Evolutionary conservation across 768 basidiomycete species (phyloP), one percentile per base, ranked within the genome.

Genomic region (Trametes cinnabarina): DNA sequence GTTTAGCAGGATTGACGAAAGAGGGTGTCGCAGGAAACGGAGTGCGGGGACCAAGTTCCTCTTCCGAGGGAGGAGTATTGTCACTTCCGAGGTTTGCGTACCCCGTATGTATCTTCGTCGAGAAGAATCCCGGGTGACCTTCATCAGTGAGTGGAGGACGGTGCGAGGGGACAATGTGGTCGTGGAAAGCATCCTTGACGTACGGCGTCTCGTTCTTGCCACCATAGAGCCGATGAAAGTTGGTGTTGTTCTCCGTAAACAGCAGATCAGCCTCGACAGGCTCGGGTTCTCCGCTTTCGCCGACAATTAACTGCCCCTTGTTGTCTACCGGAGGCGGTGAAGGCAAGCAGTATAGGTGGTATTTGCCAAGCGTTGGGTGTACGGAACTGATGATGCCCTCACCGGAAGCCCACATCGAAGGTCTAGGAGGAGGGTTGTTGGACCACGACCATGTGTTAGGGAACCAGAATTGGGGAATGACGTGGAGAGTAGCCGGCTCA

Each of bases 401-500:
- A 39, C 71, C 69, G 4, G 85, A 82, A 4, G 80, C 83, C 35
- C 73, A 76, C 65, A 93, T 73, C 8, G 72, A 76, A 34, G 90
- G 87, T 75, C 84, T 84, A 0, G 80, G 75, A 7, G 88, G 88
- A 58, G 84, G 84, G 35, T 86, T 81, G 10, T 78, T 62, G 9
- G 82, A 78, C 97, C 97, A 99, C 1, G 97, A 98, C 97, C 97
- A 99, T 28, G 92, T 95, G 72, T 99, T 99, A 20, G 93, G 86
- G 77, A 98, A 99, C 89, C 92, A 98, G 41, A 98, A 77, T 65
- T 98, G 95, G 22, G 97, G 97, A 37, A 99, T 80, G 65, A 99
- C 82, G 71, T 99, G 97, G 57, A 99, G 76, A 25, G 88, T 95
- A 17, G 96, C 94, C 2, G 93, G 83, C 58, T 98, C 94, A 11